Conservation (phyloP, 2,329 filamentous ascomycete genomes). For the Akanthomyces dipterigenus region DNA sequence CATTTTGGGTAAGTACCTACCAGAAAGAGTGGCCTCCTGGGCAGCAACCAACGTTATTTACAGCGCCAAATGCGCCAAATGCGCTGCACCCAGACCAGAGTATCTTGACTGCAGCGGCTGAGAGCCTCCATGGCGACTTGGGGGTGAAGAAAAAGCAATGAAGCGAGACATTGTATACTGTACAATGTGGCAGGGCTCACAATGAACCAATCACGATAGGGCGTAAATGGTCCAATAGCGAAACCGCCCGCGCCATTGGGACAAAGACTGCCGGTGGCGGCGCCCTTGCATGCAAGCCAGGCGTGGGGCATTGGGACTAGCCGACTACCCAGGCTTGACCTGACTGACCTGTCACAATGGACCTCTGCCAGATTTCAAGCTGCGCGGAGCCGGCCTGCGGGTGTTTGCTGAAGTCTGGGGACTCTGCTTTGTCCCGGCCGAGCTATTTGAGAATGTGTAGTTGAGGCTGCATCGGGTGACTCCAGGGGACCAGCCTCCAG, state of each 20-base stretch:
- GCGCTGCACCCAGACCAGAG: neutral
- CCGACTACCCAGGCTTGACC: too few relatives aligned
- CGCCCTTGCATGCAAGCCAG: constrained; percentile 7
- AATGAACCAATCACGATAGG: neutral
- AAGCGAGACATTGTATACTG: neutral
- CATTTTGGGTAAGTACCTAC: too few relatives aligned
- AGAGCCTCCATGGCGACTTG: neutral
- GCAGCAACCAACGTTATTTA: too few relatives aligned
- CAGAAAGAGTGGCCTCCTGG: too few relatives aligned
- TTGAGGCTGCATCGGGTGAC: neutral
- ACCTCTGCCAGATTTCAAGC: neutral
- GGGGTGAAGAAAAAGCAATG: neutral
- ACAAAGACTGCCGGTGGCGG: constrained; percentile 4
- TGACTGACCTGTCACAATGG: constrained; percentile 9
- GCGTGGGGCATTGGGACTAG: neutral
- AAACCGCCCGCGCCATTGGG: constrained; percentile 6
- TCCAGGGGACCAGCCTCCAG: neutral
- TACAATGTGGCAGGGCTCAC: neutral
- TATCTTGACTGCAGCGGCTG: neutral
- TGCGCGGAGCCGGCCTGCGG: neutral
- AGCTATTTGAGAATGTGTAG: neutral
- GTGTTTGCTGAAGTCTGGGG: neutral
- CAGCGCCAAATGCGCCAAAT: neutral
- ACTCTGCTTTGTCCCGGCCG: neutral
- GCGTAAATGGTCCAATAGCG: neutral